Conservation (phyloP, 257 asterid genomes). For the Capsicum rhomboideum region DNA sequence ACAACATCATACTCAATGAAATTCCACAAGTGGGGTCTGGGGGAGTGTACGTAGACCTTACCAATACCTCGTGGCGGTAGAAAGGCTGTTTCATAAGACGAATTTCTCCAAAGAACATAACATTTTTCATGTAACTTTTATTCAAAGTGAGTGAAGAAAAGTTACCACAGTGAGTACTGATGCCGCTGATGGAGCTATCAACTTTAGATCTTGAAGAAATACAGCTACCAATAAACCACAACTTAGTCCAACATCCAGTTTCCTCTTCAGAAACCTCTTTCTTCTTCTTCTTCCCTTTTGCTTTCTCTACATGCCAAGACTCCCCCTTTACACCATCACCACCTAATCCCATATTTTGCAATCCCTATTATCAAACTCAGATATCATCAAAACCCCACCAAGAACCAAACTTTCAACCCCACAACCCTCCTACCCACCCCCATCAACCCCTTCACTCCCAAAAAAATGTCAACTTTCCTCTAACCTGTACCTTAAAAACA, state of each 20-base stretch:
- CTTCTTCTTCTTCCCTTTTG: slow-evolving; percentile 31
- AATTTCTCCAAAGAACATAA: neutral
- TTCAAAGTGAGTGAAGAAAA: neutral
- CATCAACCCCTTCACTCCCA: neutral
- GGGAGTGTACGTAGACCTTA: too few relatives aligned
- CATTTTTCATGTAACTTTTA: neutral
- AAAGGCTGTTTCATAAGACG: too few relatives aligned
- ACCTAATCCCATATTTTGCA: slow-evolving; percentile 52
- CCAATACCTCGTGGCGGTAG: too few relatives aligned
- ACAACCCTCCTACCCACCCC: neutral
- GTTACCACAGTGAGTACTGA: slow-evolving; percentile 68
- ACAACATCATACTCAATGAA: too few relatives aligned
- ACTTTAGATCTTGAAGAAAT: slow-evolving; percentile 97
- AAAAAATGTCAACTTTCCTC: neutral
- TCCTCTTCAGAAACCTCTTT: slow-evolving; percentile 28
- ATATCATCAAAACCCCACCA: slow-evolving; percentile 12
- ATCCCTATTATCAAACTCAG: slow-evolving; percentile 30
- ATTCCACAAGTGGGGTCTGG: too few relatives aligned
- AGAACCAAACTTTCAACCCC: neutral
- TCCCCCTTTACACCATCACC: slow-evolving; percentile 36
- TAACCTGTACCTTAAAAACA: neutral
- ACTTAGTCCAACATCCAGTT: slow-evolving; percentile 70
- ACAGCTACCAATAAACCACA: slow-evolving; percentile 73
- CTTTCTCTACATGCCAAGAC: slow-evolving; percentile 42
- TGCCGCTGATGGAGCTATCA: slow-evolving; percentile 87